These are phyloP conservation scores for Orbilia javanica DNA, from an alignment of 2,329 filamentous ascomycete genomes.

Conservation along the genomic window DNA sequence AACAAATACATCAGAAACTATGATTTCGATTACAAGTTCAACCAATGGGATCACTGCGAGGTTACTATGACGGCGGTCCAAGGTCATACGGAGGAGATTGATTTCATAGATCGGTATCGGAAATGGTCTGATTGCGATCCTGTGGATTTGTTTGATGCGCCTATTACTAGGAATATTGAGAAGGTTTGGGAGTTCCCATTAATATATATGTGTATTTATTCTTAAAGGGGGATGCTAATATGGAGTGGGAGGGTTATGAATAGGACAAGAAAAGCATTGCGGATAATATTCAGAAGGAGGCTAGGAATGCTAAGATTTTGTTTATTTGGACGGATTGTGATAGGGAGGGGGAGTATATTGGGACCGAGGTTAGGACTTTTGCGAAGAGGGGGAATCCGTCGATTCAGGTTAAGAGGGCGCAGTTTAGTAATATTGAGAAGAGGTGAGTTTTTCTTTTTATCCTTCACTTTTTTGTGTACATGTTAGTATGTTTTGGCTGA, in stretches of 20 bases:
- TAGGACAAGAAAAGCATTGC: slow-evolving; percentile 75
- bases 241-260: neutral
- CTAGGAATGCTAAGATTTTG: slow-evolving; percentile 77
- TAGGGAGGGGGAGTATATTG: slow-evolving; percentile 96
- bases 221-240: neutral
- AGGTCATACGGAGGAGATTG: slow-evolving; percentile 84
- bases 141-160: slow-evolving; percentile 82
- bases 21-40: slow-evolving; percentile 89
- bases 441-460: slow-evolving; percentile 69
- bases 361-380: slow-evolving; percentile 86
- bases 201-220: no score
- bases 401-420: slow-evolving; percentile 85
- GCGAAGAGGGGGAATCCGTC: slow-evolving; percentile 79
- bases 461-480: slow-evolving; percentile 14
- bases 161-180: slow-evolving; percentile 76
- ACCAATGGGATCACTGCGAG: slow-evolving; percentile 81
- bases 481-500: neutral
- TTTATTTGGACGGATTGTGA: slow-evolving; percentile 99
- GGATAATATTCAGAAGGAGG: slow-evolving; percentile 84
- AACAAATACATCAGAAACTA: slow-evolving; percentile 93
- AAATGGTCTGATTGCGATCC: slow-evolving; percentile 87
- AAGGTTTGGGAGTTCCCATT: slow-evolving; percentile 70
- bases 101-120: slow-evolving; percentile 80
- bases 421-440: slow-evolving; percentile 95
- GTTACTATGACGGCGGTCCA: slow-evolving; percentile 95